Percentiles rank a stretch among this genome's conserved stretches.
phyloP scores from a whole-genome alignment of 164 flowering plant genomes.

The Nymphaea colorata region DNA sequence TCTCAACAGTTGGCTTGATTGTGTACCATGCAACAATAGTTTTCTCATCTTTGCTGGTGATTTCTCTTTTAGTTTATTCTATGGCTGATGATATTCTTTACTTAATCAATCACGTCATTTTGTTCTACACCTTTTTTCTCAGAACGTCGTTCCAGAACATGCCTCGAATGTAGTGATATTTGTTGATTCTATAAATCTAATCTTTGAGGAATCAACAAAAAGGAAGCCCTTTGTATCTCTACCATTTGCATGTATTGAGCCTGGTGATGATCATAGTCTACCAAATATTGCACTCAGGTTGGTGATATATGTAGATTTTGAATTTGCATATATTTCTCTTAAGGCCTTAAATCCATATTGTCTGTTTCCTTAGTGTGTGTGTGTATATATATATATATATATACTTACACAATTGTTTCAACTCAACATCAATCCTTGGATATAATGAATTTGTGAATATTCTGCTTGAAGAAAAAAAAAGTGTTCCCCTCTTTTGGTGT shows the following conservation, averaged over 20 bases:
- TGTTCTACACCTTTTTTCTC: slow-evolving; percentile 5
- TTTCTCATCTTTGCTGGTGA: not conserved
- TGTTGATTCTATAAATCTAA: slow-evolving; percentile 75
- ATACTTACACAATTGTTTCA: too few species aligned
- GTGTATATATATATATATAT: too few species aligned
- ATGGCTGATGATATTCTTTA: too few species aligned
- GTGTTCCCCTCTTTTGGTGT: too few species aligned
- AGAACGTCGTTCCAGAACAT: slow-evolving; percentile 88
- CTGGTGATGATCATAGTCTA: slow-evolving; percentile 62
- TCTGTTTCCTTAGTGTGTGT: not conserved
- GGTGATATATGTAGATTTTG: not conserved
- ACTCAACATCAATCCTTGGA: too few species aligned
- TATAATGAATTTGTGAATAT: too few species aligned
- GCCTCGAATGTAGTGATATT: slow-evolving; percentile 63
- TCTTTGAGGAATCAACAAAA: slow-evolving; percentile 80
- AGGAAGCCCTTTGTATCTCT: slow-evolving; percentile 56
- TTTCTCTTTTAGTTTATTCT: not conserved
- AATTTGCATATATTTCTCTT: not conserved
- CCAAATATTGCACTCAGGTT: slow-evolving; percentile 91
- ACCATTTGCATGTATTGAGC: slow-evolving; percentile 84
- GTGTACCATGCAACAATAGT: not conserved
- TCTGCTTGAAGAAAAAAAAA: too few species aligned
- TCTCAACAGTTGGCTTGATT: too few species aligned
- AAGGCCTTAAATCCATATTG: not conserved
- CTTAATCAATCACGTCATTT: too few species aligned